Conservation (phyloP, 2,329 filamentous ascomycete genomes). For the Trichoderma afroharzianum region DNA sequence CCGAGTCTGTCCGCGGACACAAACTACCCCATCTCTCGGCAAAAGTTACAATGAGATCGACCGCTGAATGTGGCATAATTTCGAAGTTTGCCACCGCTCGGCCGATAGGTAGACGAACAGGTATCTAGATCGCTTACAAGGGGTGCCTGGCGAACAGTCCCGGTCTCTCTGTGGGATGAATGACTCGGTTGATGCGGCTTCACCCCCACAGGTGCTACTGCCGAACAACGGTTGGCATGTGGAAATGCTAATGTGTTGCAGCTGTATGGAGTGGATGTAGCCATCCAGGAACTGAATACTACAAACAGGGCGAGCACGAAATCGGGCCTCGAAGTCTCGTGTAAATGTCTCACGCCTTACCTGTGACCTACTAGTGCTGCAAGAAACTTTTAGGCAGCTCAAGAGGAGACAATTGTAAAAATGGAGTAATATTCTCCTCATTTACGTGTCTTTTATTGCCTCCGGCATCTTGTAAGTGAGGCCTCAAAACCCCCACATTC, state of each 20-base stretch:
- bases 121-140: not conserved
- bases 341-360: not conserved
- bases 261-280: not conserved
- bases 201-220: not conserved
- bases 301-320: not conserved
- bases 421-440: not conserved
- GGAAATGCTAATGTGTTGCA: not conserved
- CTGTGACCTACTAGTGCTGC: not conserved
- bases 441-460: not conserved
- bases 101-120: not conserved
- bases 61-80: not conserved
- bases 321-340: not conserved
- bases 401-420: not conserved
- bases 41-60: not conserved
- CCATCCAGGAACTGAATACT: not conserved
- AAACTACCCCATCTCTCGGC: not conserved
- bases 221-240: too few species aligned
- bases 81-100: not conserved
- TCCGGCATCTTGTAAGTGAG: not conserved
- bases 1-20: not conserved
- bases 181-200: not conserved
- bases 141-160: not conserved
- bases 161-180: not conserved
- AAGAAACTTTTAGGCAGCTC: not conserved
- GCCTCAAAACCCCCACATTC: not conserved